Evolutionary conservation across 306 rosid species (phyloP), one percentile per base, ranked within the genome.

Genomic region (Crotalaria pallida): DNA sequence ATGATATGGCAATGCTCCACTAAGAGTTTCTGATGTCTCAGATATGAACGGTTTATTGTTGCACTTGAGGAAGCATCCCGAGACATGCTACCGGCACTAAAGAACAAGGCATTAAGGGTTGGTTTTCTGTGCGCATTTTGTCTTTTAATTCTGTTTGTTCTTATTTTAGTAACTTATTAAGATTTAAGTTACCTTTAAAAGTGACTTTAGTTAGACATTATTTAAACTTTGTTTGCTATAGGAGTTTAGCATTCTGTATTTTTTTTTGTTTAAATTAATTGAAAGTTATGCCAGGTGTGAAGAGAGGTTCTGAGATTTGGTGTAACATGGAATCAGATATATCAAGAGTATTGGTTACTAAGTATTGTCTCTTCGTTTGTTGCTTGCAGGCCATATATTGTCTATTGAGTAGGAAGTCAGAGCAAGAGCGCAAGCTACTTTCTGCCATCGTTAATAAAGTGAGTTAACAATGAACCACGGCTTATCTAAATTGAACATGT

Each of bases 41-140:
- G 99, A 87, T 94, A 94, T 73, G 97, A 94, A 65, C 83, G 96
- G n/a, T 94, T 87, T 84, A 71, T 88, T 81, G 58, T 78, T 72
- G 89, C 95, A 29, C 96, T 94, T 21, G 99, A 94, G 86, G 99
- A 91, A 87, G 97, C 99, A 67, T 94, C 99, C 40, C 80, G 89
- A 80, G 99, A 94, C 81, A 84, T 87, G 89, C 87, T 94, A 69
- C 91, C 99, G 59, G 85, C 86, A 67, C 83, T 94, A 0, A 94
- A 91, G 83, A 73, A 61, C 81, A 94, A 91, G 85, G 88, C 99
- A 65, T 56, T 88, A 82, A 94, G 86, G 99, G 99, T 94, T 71
- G 50, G 79, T 61, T 21, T 65, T 79, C 55, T 41, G 18, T 21
- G 68, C 51, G 50, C 22, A 51, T 62, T 74, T 70, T 17, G 2